Conservation (phyloP, 805 yeast species). For the Yarrowia deformans region DNA sequence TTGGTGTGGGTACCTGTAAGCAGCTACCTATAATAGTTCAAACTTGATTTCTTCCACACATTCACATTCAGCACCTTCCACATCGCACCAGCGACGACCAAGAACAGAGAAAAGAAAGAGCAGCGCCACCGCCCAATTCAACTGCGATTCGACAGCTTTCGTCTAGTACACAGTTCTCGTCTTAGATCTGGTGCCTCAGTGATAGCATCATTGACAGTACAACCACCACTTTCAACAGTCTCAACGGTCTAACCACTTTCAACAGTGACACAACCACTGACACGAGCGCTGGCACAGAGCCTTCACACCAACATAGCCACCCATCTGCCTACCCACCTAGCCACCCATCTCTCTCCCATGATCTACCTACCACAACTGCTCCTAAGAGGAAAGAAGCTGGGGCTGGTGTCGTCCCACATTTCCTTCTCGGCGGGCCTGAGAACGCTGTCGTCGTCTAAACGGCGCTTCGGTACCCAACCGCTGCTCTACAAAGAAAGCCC, state of each 20-base stretch:
- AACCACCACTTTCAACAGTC: no score
- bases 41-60: neutral
- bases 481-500: slow-evolving; percentile 18
- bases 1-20: neutral
- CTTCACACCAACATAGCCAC: no score
- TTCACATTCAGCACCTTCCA: neutral
- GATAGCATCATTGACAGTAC: no score
- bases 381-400: slow-evolving; percentile 18
- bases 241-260: no score
- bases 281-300: neutral
- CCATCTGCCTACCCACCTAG: no score
- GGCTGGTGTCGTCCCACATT: slow-evolving; percentile 19
- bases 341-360: neutral
- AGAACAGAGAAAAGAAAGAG: no score
- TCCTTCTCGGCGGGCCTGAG: slow-evolving; percentile 30
- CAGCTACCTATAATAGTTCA: no score
- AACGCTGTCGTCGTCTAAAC: slow-evolving; percentile 25
- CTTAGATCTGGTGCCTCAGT: no score
- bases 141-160: no score
- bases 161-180: no score
- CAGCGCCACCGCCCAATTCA: no score
- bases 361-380: slow-evolving; percentile 34
- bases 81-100: no score
- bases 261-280: neutral
- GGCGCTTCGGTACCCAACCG: slow-evolving; percentile 27